Base-by-base conservation (phyloP, 192 early-diverging fungal genomes). In the Piromyces sp. region DNA sequence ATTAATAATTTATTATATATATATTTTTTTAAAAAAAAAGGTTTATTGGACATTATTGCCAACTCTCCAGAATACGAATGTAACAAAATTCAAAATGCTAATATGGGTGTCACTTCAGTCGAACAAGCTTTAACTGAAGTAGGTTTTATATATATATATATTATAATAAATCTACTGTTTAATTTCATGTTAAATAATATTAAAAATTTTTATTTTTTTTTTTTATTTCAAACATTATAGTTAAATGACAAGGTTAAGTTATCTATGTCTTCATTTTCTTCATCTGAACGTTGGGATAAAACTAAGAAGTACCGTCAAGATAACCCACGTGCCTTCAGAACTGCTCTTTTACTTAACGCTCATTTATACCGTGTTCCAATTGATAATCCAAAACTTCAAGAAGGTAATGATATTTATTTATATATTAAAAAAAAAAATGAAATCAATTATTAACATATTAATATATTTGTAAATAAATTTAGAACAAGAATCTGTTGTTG, bases 301-400 rank as follows among this genome's bases (percentile, higher is more conserved):
- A 91, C 83, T 81, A 92, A 92, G 83, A 92, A 91, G 83, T 87
- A 87, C 28, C 38, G 58, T 22, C 83, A 86, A n/a, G 87, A 86
- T 17, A 88, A 88, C 16, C 87, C 89, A 26, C 81, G 84, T 30
- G 86, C 86, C 31, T 85, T 88, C 58, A 87, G 90, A 31, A 88
- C 87, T 79, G 82, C 87, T 12, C 82, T 95, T 31, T 84, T 99
- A 42, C 87, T 98, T 13, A 90, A 93, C 83, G 92, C 96, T 12
- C 95, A 99, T 86, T 87, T 98, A 33, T 87, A 94, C 42, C 92
- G 96, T 68, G 84, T 96, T 17, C 81, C 87, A 68, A 87, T 96
- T 30, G 84, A 84, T 29, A 88, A 92, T 78, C 86, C 87, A 30
- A 85, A 85, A 51, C 83, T 89, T 30, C 81, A 83, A 30, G 83